Conservation (phyloP, 176 grass and related monocot genomes). For the Phoenix dactylifera region DNA sequence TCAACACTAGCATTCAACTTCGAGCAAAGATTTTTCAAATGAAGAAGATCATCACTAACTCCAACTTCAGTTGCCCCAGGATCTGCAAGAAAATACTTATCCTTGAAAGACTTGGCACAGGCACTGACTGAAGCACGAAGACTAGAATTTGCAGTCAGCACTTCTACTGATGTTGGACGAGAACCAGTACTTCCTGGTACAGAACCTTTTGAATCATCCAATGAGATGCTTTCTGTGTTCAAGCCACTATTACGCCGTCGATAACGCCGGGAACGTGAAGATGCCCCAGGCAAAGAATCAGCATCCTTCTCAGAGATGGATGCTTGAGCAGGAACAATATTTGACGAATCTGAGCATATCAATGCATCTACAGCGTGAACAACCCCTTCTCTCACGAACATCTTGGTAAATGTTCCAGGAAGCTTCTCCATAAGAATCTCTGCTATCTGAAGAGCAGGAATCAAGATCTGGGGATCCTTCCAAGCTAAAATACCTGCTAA, state of each 20-base stretch:
- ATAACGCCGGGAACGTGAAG: constrained; percentile 57
- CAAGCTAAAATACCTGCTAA: constrained; percentile 1
- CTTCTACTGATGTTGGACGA: constrained; percentile 18
- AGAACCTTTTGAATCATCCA: constrained; percentile 50
- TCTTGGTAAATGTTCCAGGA: constrained; percentile 65
- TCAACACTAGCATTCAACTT: constrained; percentile 56
- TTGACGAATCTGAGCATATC: constrained; percentile 43
- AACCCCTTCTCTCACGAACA: constrained; percentile 93
- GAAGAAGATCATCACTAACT: constrained; percentile 68
- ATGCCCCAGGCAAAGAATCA: constrained; percentile 24
- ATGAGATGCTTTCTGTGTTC: constrained; percentile 28
- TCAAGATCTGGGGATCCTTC: neutral
- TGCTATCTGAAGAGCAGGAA: constrained; percentile 9
- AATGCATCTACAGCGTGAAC: constrained; percentile 76
- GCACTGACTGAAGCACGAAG: constrained; percentile 52
- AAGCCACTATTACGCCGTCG: constrained; percentile 33
- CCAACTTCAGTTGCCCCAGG: constrained; percentile 46
- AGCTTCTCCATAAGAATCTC: constrained; percentile 88
- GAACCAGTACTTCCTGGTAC: constrained; percentile 23
- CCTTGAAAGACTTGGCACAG: constrained; percentile 59
- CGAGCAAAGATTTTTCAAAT: constrained; percentile 49
- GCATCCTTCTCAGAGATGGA: constrained; percentile 26
- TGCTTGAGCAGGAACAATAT: constrained; percentile 27
- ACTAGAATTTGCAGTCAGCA: constrained; percentile 34
- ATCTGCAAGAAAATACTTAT: constrained; percentile 66